Base-by-base conservation (phyloP, 768 basidiomycete species). In the Pisolithus microcarpus region DNA sequence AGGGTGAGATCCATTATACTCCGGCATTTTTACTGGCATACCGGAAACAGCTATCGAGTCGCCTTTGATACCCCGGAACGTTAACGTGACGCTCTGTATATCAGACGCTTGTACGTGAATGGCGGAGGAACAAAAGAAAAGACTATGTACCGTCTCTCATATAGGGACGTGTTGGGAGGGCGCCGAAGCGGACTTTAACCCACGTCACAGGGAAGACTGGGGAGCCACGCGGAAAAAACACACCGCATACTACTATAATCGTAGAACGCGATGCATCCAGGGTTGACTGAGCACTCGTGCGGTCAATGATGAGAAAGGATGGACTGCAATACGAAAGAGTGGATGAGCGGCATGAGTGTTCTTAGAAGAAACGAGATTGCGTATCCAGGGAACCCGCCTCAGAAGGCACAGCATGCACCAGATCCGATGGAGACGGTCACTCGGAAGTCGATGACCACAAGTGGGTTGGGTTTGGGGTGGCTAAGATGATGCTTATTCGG, bases 321-420 rank as follows among this genome's bases (percentile, higher is more conserved):
- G 40, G 9, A 26, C 16, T 16, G 43, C 26, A 30, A 24, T 16
- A 23, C 42, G 10, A 21, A 24, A 24, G 8, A 26, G 42, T 44
- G 15, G 26, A 18, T 23, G 28, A 9, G 21, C 23, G 24, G 21
- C 43, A 19, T 26, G n/a, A 26, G 36, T 23, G 31, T 31, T 47
- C 50, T 48, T 37, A 42, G 47, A 38, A 28, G 15, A 1, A n/a
- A 42, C 38, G n/a, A 26, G 10, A 46, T 42, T 42, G 24, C 44
- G 55, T 61, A 38, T 57, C 64, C 53, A 53, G 37, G 5, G 48
- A 36, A 66, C 64, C 64, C 64, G 64, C 64, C 62, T 49, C 57
- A 16, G 55, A 62, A 60, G 64, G 64, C 43, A 39, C 44, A 28
- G 34, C 43, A 51, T 36, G 5, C 38, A 48, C 26, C 45, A 55